A percentile compares a stretch with the other conserved stretches of the same genome.
phyloP scores from a whole-genome alignment of 2,329 filamentous ascomycete species.

The Arthrocladium fulminans region DNA sequence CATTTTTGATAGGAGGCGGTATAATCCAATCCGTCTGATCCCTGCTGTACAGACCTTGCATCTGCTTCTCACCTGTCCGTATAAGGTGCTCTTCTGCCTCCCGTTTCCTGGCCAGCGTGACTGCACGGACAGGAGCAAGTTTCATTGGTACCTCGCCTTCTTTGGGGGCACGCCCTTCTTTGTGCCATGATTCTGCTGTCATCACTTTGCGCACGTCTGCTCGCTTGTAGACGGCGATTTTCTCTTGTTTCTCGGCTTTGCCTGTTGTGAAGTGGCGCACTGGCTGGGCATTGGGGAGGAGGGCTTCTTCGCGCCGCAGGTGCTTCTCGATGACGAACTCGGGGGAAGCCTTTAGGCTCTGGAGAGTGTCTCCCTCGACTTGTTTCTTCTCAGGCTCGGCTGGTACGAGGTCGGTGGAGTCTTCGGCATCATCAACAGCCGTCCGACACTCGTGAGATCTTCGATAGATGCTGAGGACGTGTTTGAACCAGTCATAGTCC shows the following conservation, averaged over 20 bases:
- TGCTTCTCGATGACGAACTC: constrained; percentile 82
- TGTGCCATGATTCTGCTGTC: constrained; percentile 94
- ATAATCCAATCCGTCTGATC: constrained; percentile 96
- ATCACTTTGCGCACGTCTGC: constrained; percentile 77
- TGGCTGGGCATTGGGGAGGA: constrained; percentile 58
- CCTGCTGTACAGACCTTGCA: constrained; percentile 74
- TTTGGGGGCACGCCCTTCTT: constrained; percentile 74
- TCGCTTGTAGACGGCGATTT: constrained; percentile 72
- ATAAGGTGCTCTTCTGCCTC: constrained; percentile 82
- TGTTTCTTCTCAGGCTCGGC: constrained; percentile 64
- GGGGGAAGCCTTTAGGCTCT: constrained; percentile 77
- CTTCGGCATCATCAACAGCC: constrained; percentile 68
- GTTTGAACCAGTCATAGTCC: constrained; percentile 80
- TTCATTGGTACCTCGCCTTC: constrained; percentile 69
- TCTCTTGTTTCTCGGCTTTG: constrained; percentile 63
- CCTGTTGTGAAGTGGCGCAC: constrained; percentile 66
- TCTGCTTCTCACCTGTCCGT: constrained; percentile 68
- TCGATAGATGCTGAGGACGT: constrained; percentile 64
- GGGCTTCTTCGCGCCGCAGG: constrained; percentile 81
- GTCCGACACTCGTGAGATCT: constrained; percentile 49
- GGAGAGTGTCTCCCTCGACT: constrained; percentile 68
- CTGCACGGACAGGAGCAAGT: constrained; percentile 78
- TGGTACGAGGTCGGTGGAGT: constrained; percentile 65
- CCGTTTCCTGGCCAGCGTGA: constrained; percentile 75
- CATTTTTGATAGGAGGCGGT: constrained; percentile 72